These are phyloP conservation scores for Yarrowia keelungensis DNA, from an alignment of 805 yeast genomes.

Conservation along the genomic window DNA sequence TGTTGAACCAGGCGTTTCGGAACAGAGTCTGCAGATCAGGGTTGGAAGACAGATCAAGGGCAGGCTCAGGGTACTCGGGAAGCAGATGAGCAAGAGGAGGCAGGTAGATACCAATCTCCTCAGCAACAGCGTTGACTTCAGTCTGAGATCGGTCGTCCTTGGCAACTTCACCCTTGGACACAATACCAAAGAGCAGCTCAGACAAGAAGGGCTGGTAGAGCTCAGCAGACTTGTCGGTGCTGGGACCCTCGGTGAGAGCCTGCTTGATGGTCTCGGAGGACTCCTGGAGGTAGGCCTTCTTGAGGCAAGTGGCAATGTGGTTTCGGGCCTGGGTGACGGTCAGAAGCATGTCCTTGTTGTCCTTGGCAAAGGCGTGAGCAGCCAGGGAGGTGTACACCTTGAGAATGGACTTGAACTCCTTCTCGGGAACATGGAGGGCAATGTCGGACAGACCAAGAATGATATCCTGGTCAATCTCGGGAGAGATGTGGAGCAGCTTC, in stretches of 20 bases:
- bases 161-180: slow-evolving; percentile 80
- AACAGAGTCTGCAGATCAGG: slow-evolving; percentile 64
- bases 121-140: slow-evolving; percentile 57
- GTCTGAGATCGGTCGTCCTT: slow-evolving; percentile 69
- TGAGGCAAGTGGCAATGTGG: slow-evolving; percentile 50
- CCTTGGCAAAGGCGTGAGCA: slow-evolving; percentile 54
- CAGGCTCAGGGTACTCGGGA: slow-evolving; percentile 61
- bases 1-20: slow-evolving; percentile 91
- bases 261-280: slow-evolving; percentile 35
- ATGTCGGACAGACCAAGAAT: slow-evolving; percentile 68
- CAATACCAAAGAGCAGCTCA: slow-evolving; percentile 70
- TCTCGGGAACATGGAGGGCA: slow-evolving; percentile 65
- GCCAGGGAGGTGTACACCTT: slow-evolving; percentile 54
- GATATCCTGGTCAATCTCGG: slow-evolving; percentile 63
- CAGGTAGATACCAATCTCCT: slow-evolving; percentile 67
- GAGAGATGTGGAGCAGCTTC: slow-evolving; percentile 58
- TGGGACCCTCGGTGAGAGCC: slow-evolving; percentile 41
- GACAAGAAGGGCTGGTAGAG: slow-evolving; percentile 64
- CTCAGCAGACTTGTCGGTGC: slow-evolving; percentile 49
- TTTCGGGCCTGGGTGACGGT: slow-evolving; percentile 41
- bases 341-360: slow-evolving; percentile 50
- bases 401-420: slow-evolving; percentile 70
- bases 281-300: slow-evolving; percentile 58
- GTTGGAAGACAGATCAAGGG: slow-evolving; percentile 54
- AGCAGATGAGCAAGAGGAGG: slow-evolving; percentile 77